These are phyloP conservation scores for Gomphus bonarii DNA, from an alignment of 1,284 basidiomycete genomes.

Conservation along the genomic window DNA sequence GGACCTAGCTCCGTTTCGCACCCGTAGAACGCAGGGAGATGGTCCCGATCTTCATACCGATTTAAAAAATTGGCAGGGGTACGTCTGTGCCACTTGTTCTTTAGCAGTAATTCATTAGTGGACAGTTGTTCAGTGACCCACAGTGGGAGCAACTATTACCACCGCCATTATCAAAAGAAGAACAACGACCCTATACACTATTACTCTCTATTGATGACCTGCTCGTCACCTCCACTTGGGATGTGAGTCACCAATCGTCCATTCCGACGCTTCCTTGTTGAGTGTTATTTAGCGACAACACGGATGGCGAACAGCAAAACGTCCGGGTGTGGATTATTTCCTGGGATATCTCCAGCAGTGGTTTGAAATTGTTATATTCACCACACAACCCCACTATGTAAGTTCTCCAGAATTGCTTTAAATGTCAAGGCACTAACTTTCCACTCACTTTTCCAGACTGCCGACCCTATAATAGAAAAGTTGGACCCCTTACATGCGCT, in stretches of 20 bases:
- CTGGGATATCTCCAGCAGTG: slow-evolving; percentile 94
- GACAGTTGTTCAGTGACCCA: slow-evolving; percentile 84
- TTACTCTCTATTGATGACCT: slow-evolving; percentile 90
- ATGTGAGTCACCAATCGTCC: slow-evolving; percentile 46
- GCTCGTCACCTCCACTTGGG: slow-evolving; percentile 87
- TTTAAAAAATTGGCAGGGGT: slow-evolving; percentile 46
- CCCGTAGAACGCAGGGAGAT: slow-evolving; percentile 32
- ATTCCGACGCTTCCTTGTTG: background rate
- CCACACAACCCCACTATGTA: slow-evolving; percentile 83
- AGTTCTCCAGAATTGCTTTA: slow-evolving; percentile 22
- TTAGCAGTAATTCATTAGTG: slow-evolving; percentile 3
- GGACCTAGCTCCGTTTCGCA: slow-evolving; percentile 40
- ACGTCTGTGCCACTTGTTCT: slow-evolving; percentile 31
- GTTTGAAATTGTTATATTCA: slow-evolving; percentile 97
- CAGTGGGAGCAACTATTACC: slow-evolving; percentile 89
- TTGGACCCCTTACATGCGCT: slow-evolving; percentile 90
- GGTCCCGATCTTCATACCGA: slow-evolving; percentile 49
- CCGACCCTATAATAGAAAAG: slow-evolving; percentile 84
- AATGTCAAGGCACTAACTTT: background rate
- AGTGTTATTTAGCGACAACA: slow-evolving; percentile 54
- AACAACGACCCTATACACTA: slow-evolving; percentile 88
- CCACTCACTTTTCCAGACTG: slow-evolving; percentile 48
- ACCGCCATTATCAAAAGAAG: slow-evolving; percentile 73
- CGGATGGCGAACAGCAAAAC: slow-evolving; percentile 87
- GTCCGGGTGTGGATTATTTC: slow-evolving; percentile 97